A percentile compares a stretch with the other conserved stretches of the same genome.
Conservation (phyloP, 495 filamentous ascomycete genomes). For the Aspergillus homomorphus region DNA sequence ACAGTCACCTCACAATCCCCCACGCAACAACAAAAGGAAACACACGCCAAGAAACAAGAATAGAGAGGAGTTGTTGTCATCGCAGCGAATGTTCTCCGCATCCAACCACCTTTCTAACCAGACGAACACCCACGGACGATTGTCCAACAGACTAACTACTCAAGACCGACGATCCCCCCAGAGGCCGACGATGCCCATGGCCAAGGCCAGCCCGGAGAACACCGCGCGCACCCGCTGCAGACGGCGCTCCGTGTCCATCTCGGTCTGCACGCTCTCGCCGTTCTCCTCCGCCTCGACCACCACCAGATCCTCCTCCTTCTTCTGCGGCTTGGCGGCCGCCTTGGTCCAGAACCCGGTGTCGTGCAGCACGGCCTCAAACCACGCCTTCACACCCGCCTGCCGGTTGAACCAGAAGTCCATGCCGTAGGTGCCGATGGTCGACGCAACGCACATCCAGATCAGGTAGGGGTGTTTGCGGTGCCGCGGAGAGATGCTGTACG, state of each 20-base stretch:
- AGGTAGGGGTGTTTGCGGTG: slow-evolving; percentile 79
- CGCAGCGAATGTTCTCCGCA: background rate
- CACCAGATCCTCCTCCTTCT: slow-evolving; percentile 64
- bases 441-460: slow-evolving; percentile 64
- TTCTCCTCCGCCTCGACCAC: slow-evolving; percentile 54
- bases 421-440: slow-evolving; percentile 53
- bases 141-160: background rate
- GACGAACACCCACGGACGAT: background rate
- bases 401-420: slow-evolving; percentile 54
- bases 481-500: slow-evolving; percentile 68
- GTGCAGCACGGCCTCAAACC: slow-evolving; percentile 24
- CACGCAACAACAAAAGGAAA: background rate
- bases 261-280: slow-evolving; percentile 73
- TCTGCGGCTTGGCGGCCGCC: slow-evolving; percentile 34
- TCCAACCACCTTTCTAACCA: background rate
- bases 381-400: slow-evolving; percentile 30
- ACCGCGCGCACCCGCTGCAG: slow-evolving; percentile 58
- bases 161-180: slow-evolving; percentile 71
- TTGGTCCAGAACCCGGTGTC: slow-evolving; percentile 27
- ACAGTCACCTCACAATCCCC: background rate
- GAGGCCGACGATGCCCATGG: slow-evolving; percentile 76
- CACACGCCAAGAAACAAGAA: slow-evolving; percentile 1
- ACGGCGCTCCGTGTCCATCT: slow-evolving; percentile 63
- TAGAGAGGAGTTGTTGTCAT: background rate
- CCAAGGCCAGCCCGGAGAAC: slow-evolving; percentile 63